Base-by-base conservation (phyloP, 306 rosid species). In the Cajanus cajan region DNA sequence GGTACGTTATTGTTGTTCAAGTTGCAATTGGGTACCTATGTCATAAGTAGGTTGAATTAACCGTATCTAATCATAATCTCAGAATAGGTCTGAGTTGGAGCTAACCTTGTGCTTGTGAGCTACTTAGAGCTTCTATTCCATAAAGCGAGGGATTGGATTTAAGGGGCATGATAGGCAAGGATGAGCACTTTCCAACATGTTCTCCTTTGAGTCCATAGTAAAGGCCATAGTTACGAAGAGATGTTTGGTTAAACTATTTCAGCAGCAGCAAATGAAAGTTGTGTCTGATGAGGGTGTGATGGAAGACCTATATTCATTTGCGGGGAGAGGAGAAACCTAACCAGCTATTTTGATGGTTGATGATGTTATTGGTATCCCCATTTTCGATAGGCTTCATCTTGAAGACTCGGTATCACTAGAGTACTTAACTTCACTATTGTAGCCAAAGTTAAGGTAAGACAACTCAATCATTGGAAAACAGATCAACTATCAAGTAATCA, bases 61-160 rank as follows among this genome's bases (percentile, higher is more conserved):
- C n/a, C n/a, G n/a, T n/a, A n/a, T n/a, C n/a, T n/a, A n/a, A n/a
- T n/a, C n/a, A n/a, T n/a, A n/a, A n/a, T n/a, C n/a, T n/a, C n/a
- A 78, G 12, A 14, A 70, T 5, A 36, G 15, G 50, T 10, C n/a
- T n/a, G n/a, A n/a, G n/a, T n/a, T 39, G 34, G 71, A 40, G 15
- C 34, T 43, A 78, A 89, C 96, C 93, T 87, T 86, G 93, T 71
- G 89, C 76, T 25, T 86, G 91, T 43, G 90, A 76, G 28, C 85
- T 86, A 71, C 48, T 80, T 22, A 82, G 83, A 65, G 91, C 85
- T 79, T 91, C 93, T 89, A 82, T 84, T 15, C 87, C 81, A 69
- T 84, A 88, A 43, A 88, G 89, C 40, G 93, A 88, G 13, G 86
- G 88, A 74, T 90, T 90, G 24, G 97, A 90, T 68, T 92, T 90